phyloP scores from a whole-genome alignment of 768 basidiomycete species.

The Tylopilus subfusipes region DNA sequence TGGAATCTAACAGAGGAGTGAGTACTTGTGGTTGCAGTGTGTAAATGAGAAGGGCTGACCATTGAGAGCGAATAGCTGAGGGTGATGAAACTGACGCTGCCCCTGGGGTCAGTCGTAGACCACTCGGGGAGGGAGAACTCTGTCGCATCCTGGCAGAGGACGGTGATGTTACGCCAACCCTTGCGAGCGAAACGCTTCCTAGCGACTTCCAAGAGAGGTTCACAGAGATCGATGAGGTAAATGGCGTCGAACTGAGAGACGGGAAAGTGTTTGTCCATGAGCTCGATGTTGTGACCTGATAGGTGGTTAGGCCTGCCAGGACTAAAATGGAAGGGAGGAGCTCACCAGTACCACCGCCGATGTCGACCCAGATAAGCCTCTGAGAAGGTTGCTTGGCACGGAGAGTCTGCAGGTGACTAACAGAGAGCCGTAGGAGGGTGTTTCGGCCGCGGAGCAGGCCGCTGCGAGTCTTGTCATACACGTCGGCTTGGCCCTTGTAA shows the following conservation, averaged over 20 bases:
- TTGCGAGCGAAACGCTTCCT: slow-evolving; percentile 58
- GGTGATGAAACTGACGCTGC: slow-evolving; percentile 52
- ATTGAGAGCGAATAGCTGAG: slow-evolving; percentile 59
- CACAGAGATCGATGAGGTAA: slow-evolving; percentile 72
- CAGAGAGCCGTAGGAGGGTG: slow-evolving; percentile 68
- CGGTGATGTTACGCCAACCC: slow-evolving; percentile 73
- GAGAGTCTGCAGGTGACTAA: slow-evolving; percentile 55
- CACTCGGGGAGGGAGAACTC: slow-evolving; percentile 64
- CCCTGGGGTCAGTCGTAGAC: slow-evolving; percentile 46
- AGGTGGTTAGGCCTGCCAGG: not conserved
- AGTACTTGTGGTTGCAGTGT: not conserved
- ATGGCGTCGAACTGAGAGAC: slow-evolving; percentile 61
- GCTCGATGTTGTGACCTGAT: slow-evolving; percentile 58
- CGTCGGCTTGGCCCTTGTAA: slow-evolving; percentile 64
- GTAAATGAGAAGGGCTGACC: slow-evolving; percentile 28
- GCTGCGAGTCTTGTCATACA: slow-evolving; percentile 67
- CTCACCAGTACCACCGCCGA: slow-evolving; percentile 69
- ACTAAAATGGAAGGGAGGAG: not conserved
- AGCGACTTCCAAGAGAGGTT: slow-evolving; percentile 66
- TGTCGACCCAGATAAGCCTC: slow-evolving; percentile 71
- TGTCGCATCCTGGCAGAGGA: slow-evolving; percentile 69
- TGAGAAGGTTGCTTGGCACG: slow-evolving; percentile 38
- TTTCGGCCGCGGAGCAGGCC: slow-evolving; percentile 63
- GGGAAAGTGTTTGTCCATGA: slow-evolving; percentile 61
- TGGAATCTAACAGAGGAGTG: slow-evolving; percentile 42